Conservation (phyloP, 192 early-diverging fungal species). For the Backusella liffmaniae region DNA sequence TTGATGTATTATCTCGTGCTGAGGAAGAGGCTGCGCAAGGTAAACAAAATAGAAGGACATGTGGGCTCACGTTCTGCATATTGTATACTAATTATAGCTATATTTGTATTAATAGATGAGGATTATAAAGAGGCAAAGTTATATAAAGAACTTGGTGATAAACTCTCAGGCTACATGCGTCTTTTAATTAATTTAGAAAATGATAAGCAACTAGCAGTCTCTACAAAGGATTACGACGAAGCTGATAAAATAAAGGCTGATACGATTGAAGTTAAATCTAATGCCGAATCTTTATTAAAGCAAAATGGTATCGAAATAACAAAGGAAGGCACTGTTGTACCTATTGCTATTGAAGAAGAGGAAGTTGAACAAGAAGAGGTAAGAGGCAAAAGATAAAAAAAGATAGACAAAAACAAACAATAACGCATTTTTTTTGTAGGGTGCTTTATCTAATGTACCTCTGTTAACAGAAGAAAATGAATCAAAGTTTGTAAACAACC, state of each 20-base stretch:
- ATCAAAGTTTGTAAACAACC: background rate
- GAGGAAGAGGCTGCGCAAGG: constrained; percentile 57
- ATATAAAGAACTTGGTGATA: constrained; percentile 41
- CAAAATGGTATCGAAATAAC: constrained; percentile 10
- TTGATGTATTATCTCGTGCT: constrained; percentile 38
- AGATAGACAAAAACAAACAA: background rate
- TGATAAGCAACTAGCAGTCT: constrained; percentile 55
- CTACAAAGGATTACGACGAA: constrained; percentile 68
- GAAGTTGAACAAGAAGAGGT: background rate
- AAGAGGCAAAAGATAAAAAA: background rate
- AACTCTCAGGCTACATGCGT: background rate
- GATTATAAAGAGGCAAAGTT: constrained; percentile 59
- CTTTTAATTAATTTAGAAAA: constrained; percentile 34
- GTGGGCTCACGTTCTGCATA: constrained; percentile 4
- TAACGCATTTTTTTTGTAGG: background rate
- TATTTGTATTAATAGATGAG: constrained; percentile 43
- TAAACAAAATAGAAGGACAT: constrained; percentile 15
- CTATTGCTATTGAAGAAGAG: background rate
- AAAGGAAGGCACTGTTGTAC: background rate
- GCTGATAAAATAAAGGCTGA: constrained; percentile 60
- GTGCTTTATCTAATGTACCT: constrained; percentile 1
- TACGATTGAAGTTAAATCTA: background rate
- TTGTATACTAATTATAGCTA: background rate
- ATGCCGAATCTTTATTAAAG: background rate
- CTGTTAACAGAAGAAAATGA: background rate